Evolutionary conservation across 164 flowering plant genomes (phyloP).

Genomic region (Annona cherimola): DNA sequence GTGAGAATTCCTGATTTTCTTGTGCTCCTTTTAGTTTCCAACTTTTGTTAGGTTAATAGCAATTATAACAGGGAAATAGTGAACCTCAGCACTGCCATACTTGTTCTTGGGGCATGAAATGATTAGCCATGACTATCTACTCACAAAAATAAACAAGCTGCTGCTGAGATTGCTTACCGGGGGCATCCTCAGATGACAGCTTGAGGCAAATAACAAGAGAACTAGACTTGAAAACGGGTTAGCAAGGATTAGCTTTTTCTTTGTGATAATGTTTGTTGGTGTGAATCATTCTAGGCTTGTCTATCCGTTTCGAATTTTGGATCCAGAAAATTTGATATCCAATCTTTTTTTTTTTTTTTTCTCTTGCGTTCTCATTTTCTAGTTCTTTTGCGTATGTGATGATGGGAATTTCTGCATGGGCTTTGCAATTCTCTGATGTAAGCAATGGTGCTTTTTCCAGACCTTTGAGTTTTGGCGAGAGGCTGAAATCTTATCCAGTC

Average conservation of each 20-base stretch:
- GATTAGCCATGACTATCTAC: background rate
- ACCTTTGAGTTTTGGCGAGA: slow-evolving; percentile 87
- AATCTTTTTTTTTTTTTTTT: background rate
- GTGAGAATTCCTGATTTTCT: slow-evolving; percentile 28
- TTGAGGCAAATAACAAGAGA: too few species aligned
- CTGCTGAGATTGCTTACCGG: background rate
- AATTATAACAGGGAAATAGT: background rate
- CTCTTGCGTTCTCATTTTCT: background rate
- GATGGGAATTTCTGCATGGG: background rate
- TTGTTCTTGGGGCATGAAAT: background rate
- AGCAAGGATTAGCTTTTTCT: too few species aligned
- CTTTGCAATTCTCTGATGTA: background rate
- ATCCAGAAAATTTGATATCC: background rate
- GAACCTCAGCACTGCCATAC: background rate
- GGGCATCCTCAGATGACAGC: background rate
- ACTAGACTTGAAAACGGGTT: too few species aligned
- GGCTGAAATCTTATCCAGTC: slow-evolving; percentile 92
- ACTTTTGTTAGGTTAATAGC: background rate
- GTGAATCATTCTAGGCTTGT: background rate
- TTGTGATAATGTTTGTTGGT: background rate
- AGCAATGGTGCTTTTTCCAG: slow-evolving; percentile 27
- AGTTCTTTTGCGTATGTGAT: background rate
- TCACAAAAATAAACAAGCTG: background rate
- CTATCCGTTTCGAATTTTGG: background rate
- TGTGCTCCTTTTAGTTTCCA: background rate